These are phyloP conservation scores for Lactarius vividus DNA, from an alignment of 768 basidiomycete species.

Conservation along the genomic window DNA sequence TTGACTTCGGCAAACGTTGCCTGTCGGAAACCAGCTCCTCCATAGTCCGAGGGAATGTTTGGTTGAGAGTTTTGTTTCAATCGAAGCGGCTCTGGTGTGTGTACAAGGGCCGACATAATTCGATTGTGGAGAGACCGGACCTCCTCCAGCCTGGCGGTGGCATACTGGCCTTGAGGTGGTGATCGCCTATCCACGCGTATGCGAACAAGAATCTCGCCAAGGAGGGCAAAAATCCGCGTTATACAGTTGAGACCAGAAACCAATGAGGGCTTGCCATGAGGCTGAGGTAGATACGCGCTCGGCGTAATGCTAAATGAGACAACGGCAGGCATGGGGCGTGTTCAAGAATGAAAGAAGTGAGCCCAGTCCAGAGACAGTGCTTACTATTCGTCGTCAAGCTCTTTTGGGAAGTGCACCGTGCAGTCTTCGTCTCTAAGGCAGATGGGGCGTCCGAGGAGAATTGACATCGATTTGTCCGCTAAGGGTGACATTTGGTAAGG, in stretches of 20 bases:
- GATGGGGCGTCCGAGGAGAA: conserved; percentile 79
- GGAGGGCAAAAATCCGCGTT: conserved; percentile 79
- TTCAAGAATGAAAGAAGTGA: conserved; percentile 20
- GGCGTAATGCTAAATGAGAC: conserved; percentile 64
- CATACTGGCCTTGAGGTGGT: conserved; percentile 81
- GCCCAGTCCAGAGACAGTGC: conserved; percentile 37
- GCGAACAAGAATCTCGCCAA: conserved; percentile 84
- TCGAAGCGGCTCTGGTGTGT: conserved; percentile 72
- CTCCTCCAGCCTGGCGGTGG: conserved; percentile 80
- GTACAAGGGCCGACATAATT: conserved; percentile 68
- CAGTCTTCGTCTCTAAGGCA: conserved; percentile 89
- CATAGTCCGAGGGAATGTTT: conserved; percentile 56
- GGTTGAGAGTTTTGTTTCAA: conserved; percentile 56
- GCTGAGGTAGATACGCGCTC: conserved; percentile 79
- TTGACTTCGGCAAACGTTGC: conserved; percentile 86
- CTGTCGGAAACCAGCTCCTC: conserved; percentile 72
- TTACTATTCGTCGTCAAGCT: conserved; percentile 87
- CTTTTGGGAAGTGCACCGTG: conserved; percentile 83
- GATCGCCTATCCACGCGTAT: conserved; percentile 86
- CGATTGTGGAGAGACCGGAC: conserved; percentile 76
- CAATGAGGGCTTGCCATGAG: conserved; percentile 80
- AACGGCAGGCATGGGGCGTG: conserved; percentile 6
- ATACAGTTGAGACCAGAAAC: conserved; percentile 86
- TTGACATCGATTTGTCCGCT: conserved; percentile 91
- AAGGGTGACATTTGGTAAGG: conserved; percentile 20